Evolutionary conservation across 2,329 filamentous ascomycete genomes (phyloP), one percentile per base, ranked within the genome.

Genomic region (Zalaria sp.): DNA sequence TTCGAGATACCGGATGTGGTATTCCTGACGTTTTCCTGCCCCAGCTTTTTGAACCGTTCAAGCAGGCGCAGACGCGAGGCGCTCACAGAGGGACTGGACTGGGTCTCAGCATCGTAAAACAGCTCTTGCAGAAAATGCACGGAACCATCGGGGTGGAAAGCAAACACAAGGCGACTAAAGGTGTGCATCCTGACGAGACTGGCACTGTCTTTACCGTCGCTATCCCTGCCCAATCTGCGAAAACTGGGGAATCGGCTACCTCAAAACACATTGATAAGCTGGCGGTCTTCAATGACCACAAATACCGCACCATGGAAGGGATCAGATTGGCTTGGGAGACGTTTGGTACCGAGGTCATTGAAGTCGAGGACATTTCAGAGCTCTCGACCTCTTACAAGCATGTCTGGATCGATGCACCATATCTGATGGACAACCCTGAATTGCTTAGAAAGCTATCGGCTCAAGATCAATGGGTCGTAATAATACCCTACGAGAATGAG

Each of bases 1-100:
- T 93, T 1, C 72, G 87, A 57, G 86, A 93, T 50, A 87, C 77
- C 0, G 85, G 85, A 0, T 83, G 83, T 0, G 85, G 86, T 11
- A 89, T 93, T 43, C 75, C 83, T 0, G 72, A 76, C 4, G 67
- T 79, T 47, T 75, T 91, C 59, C 83, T 85, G 49, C 68, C 81
- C 42, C 79, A 79, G 50, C 82, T 93, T 4, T 93, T 93, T 54
- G 85, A 93, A 56, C 86, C 86, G 0, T 93, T 93, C 54, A 82
- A 93, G 0, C 85, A 93, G 58, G 85, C 47, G 45, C 9, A 57
- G 37, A 53, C 51, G 8, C 41, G 54, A 43, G 57, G 54, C 18
- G 50, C 51, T 4, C 51, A 80, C 54, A 84, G 84, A 18, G 85
- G 86, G n/a, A 93, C 85, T 1, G 85, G 85, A 4, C 65, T 93